Conservation (phyloP, 2,329 filamentous ascomycete species). For the Phoma herbarum region DNA sequence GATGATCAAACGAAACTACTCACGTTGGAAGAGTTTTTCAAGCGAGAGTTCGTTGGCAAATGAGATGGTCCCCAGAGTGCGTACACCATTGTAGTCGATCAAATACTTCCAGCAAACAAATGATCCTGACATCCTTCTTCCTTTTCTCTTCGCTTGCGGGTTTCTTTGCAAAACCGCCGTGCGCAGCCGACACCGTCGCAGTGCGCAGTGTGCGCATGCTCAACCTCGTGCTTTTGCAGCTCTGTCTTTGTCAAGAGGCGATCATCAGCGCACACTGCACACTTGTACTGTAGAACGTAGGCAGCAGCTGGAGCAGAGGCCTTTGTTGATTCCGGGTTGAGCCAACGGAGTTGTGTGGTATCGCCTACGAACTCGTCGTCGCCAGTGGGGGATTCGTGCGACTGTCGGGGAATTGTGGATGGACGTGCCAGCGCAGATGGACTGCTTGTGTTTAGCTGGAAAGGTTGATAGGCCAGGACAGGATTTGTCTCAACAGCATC, state of each 20-base stretch:
- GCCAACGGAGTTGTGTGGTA: slow-evolving; percentile 43
- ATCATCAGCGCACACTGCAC: slow-evolving; percentile 33
- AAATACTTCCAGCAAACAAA: slow-evolving; percentile 16
- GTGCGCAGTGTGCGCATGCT: slow-evolving; percentile 36
- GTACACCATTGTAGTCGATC: neutral
- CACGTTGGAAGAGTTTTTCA: slow-evolving; percentile 18
- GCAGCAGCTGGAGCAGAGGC: slow-evolving; percentile 14
- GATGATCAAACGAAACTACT: slow-evolving; percentile 17
- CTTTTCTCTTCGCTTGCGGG: slow-evolving; percentile 3
- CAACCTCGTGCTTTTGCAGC: slow-evolving; percentile 32
- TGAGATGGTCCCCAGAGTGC: neutral
- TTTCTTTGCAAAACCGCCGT: slow-evolving; percentile 39
- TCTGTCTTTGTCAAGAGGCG: slow-evolving; percentile 39
- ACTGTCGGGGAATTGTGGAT: neutral
- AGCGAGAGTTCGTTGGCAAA: slow-evolving; percentile 12
- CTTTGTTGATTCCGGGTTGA: slow-evolving; percentile 19
- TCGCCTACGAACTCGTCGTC: slow-evolving; percentile 33
- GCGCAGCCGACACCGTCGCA: slow-evolving; percentile 30
- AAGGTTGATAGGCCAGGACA: slow-evolving; percentile 14
- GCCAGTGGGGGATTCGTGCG: neutral
- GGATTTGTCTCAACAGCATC: neutral
- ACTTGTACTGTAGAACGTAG: slow-evolving; percentile 30
- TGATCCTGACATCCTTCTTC: slow-evolving; percentile 19
- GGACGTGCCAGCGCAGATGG: neutral
- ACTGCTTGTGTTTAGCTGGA: slow-evolving; percentile 29